These are phyloP conservation scores for Liquidambar formosana DNA, from an alignment of 164 flowering plant species.

Conservation along the genomic window DNA sequence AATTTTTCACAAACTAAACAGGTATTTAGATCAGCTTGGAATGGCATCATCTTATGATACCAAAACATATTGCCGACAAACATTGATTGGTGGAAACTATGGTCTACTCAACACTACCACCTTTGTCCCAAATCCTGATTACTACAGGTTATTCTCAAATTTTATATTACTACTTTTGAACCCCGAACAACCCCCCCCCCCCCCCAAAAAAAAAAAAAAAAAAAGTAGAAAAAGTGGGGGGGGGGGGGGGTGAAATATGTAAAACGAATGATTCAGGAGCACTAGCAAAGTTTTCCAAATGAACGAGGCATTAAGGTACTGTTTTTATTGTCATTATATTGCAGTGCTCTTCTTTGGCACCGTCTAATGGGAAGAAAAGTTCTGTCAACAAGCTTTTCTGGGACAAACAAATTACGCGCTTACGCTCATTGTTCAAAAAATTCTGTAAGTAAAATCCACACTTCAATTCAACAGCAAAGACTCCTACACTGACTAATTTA, in stretches of 20 bases:
- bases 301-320: no score
- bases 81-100: constrained; percentile 86
- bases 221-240: no score
- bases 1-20: constrained; percentile 15
- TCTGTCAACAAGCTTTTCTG: constrained; percentile 55
- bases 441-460: constrained; percentile 46
- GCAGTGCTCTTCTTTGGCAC: constrained; percentile 97
- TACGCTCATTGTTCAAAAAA: constrained; percentile 81
- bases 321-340: no score
- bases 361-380: constrained; percentile 81
- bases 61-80: constrained; percentile 82
- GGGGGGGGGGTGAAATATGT: no score
- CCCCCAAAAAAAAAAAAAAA: no score
- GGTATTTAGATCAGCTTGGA: constrained; percentile 94
- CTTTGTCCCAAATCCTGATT: constrained; percentile 86
- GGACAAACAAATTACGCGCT: constrained; percentile 57
- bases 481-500: not conserved
- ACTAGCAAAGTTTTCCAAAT: no score
- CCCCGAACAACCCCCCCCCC: no score
- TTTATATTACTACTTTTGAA: not conserved
- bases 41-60: constrained; percentile 69
- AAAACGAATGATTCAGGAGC: no score
- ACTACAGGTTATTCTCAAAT: constrained; percentile 57
- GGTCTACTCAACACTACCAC: constrained; percentile 76
- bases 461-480: not conserved